Evolutionary conservation across 169 alveolate species (phyloP).

Genomic region (Cryptosporidium ubiquitum): DNA sequence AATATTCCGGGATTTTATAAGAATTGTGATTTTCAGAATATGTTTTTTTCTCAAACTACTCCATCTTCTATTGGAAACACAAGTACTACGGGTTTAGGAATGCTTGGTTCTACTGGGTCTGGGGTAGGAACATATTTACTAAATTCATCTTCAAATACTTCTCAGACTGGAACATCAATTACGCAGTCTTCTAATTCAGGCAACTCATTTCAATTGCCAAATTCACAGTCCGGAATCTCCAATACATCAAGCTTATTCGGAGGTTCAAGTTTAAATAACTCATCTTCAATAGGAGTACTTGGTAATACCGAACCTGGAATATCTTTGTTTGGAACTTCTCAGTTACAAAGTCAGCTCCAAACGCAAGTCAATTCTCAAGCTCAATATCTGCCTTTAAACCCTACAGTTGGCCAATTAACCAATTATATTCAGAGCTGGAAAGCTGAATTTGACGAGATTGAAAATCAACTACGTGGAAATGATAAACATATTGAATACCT

Average conservation of each 20-base stretch:
- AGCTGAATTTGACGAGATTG: slow-evolving; percentile 61
- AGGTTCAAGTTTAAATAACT: background rate
- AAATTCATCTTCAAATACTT: background rate
- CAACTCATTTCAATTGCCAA: slow-evolving; percentile 5
- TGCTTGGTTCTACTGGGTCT: slow-evolving; percentile 51
- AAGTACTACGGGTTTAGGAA: slow-evolving; percentile 6
- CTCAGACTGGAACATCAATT: background rate
- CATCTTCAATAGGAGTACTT: slow-evolving; percentile 23
- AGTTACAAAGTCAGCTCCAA: background rate
- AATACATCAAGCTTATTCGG: slow-evolving; percentile 13
- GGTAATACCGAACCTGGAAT: background rate
- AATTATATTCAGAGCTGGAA: slow-evolving; percentile 72
- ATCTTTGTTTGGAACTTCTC: slow-evolving; percentile 12
- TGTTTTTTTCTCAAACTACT: slow-evolving; percentile 61
- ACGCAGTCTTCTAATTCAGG: background rate
- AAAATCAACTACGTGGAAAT: slow-evolving; percentile 55
- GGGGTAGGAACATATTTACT: slow-evolving; percentile 15
- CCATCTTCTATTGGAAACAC: slow-evolving; percentile 21
- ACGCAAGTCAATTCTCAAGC: slow-evolving; percentile 28
- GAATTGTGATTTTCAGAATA: background rate
- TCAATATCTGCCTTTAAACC: slow-evolving; percentile 64
- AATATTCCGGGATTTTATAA: background rate
- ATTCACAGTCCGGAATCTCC: slow-evolving; percentile 5
- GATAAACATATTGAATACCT: slow-evolving; percentile 59
- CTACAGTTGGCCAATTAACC: slow-evolving; percentile 67